Evolutionary conservation across 179 eudicot genomes (phyloP).

Genomic region (Actinidia chinensis): DNA sequence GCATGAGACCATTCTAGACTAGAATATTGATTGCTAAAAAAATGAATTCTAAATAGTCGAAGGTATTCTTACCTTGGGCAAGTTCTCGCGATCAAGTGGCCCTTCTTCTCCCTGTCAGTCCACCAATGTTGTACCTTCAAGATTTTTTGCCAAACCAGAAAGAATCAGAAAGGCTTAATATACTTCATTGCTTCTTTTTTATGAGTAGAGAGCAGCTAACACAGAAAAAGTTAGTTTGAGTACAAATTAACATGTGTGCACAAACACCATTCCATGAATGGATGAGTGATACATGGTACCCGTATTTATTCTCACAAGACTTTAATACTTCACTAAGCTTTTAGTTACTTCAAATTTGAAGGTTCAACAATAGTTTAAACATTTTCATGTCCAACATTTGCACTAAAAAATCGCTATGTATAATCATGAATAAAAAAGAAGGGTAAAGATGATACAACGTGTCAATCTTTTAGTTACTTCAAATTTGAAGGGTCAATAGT

Average conservation of each 20-base stretch:
- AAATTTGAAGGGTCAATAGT: too few species aligned
- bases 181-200: not conserved
- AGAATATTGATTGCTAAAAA: constrained; percentile 11
- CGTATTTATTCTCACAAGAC: not conserved
- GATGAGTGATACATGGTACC: not conserved
- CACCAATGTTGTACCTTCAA: constrained; percentile 60
- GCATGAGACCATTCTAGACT: not conserved
- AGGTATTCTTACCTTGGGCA: constrained; percentile 49
- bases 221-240: not conserved
- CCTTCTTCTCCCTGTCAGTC: constrained; percentile 54
- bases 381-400: too few species aligned
- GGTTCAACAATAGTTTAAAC: too few species aligned
- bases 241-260: not conserved
- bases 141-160: constrained; percentile 13
- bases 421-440: too few species aligned
- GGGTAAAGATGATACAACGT: too few species aligned
- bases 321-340: too few species aligned
- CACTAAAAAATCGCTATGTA: too few species aligned
- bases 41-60: constrained; percentile 2
- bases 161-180: not conserved
- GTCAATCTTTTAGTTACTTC: too few species aligned
- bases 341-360: too few species aligned
- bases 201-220: not conserved
- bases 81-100: constrained; percentile 56
- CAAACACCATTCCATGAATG: not conserved